phyloP scores from a whole-genome alignment of 2,329 filamentous ascomycete species.

The Nigrospora sphaerica region DNA sequence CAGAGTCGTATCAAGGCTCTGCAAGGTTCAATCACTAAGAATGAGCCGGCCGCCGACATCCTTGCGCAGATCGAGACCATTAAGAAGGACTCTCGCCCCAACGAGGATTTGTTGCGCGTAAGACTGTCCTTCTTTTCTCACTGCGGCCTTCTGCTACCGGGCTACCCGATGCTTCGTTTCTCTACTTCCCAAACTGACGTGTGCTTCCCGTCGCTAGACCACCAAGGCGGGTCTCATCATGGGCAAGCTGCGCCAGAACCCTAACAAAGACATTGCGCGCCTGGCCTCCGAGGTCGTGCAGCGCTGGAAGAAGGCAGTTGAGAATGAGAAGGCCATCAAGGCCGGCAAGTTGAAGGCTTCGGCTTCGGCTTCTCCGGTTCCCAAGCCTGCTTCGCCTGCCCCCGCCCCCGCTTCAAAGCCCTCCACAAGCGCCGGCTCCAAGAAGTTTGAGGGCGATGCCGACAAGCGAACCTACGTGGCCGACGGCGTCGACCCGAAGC shows the following conservation, averaged over 20 bases:
- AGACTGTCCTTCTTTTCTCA: constrained; percentile 19
- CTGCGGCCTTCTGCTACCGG: background rate
- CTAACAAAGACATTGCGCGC: constrained; percentile 73
- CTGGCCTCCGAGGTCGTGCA: constrained; percentile 76
- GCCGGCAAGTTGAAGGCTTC: constrained; percentile 41
- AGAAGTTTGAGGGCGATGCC: constrained; percentile 53
- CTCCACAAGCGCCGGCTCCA: constrained; percentile 32
- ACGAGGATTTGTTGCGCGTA: constrained; percentile 82
- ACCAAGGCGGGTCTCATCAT: constrained; percentile 90
- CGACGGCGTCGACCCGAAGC: constrained; percentile 72
- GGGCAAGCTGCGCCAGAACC: constrained; percentile 70
- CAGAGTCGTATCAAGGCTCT: constrained; percentile 70
- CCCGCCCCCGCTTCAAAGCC: constrained; percentile 31
- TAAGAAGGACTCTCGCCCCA: constrained; percentile 73
- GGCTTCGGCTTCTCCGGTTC: constrained; percentile 30
- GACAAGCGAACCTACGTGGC: constrained; percentile 75
- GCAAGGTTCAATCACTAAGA: constrained; percentile 67
- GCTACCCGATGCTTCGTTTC: background rate
- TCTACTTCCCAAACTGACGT: background rate
- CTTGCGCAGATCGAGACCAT: constrained; percentile 70
- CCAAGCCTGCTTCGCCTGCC: constrained; percentile 25
- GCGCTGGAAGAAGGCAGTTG: constrained; percentile 80
- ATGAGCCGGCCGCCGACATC: constrained; percentile 67
- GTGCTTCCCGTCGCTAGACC: constrained; percentile 35
- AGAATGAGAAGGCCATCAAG: constrained; percentile 47